phyloP scores from a whole-genome alignment of 2,329 filamentous ascomycete species.

The Lachnellula occidentalis region DNA sequence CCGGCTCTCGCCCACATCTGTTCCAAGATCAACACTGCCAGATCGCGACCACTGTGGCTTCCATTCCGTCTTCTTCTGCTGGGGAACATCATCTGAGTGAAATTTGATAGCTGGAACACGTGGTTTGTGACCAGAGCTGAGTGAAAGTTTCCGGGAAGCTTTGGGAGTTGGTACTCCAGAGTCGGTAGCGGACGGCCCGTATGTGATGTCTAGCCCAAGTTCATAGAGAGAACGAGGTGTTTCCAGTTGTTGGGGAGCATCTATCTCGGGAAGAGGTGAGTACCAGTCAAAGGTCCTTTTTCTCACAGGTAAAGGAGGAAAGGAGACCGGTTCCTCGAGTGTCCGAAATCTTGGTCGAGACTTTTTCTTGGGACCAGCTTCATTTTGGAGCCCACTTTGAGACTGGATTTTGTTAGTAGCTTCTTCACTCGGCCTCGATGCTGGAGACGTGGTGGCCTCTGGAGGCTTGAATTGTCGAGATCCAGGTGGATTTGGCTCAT shows the following conservation, averaged over 20 bases:
- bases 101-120: conserved; percentile 1
- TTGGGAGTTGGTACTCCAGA: conserved; percentile 2
- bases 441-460: not conserved
- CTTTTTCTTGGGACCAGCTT: conserved; percentile 1
- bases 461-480: not conserved
- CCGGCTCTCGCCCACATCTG: not conserved
- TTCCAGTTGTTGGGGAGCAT: not conserved
- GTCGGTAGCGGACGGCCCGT: conserved; percentile 1
- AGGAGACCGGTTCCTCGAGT: conserved; percentile 20
- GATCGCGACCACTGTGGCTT: not conserved
- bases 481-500: not conserved
- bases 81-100: not conserved
- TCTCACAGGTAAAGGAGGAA: conserved; percentile 22
- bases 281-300: conserved; percentile 25
- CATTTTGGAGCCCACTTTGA: conserved; percentile 3
- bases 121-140: not conserved
- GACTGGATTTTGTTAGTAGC: not conserved
- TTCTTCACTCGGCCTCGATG: not conserved
- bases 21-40: not conserved
- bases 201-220: conserved; percentile 19
- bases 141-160: not conserved
- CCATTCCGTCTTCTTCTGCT: not conserved
- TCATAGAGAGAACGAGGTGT: conserved; percentile 16
- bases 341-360: not conserved
- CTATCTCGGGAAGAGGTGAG: conserved; percentile 22